Evolutionary conservation across 495 filamentous ascomycete genomes (phyloP).

Genomic region (Penicillium ochrochloron): DNA sequence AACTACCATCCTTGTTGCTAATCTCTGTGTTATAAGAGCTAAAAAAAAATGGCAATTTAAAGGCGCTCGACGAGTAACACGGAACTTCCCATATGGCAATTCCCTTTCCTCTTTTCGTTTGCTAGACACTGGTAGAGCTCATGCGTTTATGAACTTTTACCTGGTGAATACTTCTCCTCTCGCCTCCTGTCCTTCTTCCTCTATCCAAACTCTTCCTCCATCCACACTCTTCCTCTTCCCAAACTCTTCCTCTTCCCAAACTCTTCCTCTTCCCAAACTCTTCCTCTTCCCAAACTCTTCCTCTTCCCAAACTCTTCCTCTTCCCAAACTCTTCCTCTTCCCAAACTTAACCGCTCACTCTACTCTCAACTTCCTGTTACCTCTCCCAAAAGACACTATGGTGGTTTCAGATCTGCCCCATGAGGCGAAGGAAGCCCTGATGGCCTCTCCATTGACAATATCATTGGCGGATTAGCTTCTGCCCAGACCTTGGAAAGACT

Average conservation of each 20-base stretch:
- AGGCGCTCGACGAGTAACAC: background rate
- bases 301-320: no score
- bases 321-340: background rate
- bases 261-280: no score
- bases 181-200: no score
- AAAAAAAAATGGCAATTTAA: conserved; percentile 13
- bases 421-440: background rate
- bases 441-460: background rate
- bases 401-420: background rate
- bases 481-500: conserved; percentile 3
- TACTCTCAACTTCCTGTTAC: background rate
- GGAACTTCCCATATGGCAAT: background rate
- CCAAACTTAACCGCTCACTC: background rate
- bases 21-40: no score
- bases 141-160: background rate
- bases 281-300: background rate
- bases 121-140: background rate
- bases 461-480: background rate
- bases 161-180: no score
- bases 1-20: no score
- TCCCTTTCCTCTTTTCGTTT: background rate
- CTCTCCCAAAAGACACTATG: background rate
- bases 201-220: no score
- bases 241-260: no score
- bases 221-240: no score